Base-by-base conservation (phyloP, 1,139 yeast genomes). In the Lodderomyces jiufengensis region DNA sequence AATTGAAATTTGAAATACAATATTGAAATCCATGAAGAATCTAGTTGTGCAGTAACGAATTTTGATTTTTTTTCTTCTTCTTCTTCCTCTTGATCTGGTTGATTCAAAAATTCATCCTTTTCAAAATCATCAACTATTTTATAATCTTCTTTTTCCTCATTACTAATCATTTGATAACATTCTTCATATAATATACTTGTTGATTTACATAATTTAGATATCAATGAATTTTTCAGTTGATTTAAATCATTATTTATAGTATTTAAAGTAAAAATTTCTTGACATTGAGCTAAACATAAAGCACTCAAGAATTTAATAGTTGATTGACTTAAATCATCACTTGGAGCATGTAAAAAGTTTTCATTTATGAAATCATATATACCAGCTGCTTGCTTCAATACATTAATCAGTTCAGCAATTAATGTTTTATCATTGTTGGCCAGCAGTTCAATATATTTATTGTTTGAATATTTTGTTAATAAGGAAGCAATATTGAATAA, bases 291-390 rank as follows among this genome's bases (percentile, higher is more conserved):
- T 40, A 87, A 66, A 77, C 81, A 77, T 41, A 90, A 57, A 45
- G 73, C 73, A 11, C 72, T 59, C 38, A 90, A 68, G 33, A 86
- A 83, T 34, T 70, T 71, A 13, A 86, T 78, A 1, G 88, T 80
- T 23, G 81, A 77, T 34, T 83, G 84, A 39, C 76, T 70, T 40
- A 90, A 63, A 55, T 92, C 98, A 3, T 73, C 68, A 5, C 92
- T 79, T 0, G 97, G 97, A 0, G 97, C 95, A 61, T 90, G 95
- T 31, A 90, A 63, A 55, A 92, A 92, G 59, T 84, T 85, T 48
- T 85, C 92, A 33, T 82, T 72, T 24, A 90, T 68, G 48, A 78
- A 86, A 44, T 75, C 73, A 50, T 75, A 83, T 14, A 88, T 72
- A 1, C 96, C 95, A 1, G 95, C 84, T 2, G 96, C 80, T 42